Evolutionary conservation across 208 protist species (phyloP).

Genomic region (Leishmania gerbilli): DNA sequence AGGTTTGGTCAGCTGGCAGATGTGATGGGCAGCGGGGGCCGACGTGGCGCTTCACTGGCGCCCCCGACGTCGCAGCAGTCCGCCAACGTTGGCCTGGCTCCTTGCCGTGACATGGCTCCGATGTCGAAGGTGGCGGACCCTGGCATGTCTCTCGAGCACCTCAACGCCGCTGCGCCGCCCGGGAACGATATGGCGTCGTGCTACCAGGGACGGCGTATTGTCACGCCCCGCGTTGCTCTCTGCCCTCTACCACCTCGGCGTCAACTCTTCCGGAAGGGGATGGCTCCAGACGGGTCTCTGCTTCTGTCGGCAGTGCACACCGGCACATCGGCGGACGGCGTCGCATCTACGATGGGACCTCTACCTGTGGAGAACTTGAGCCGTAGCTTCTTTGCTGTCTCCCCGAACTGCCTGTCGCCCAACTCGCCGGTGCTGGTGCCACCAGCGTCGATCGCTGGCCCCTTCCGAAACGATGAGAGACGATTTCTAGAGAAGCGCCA

Average conservation of each 20-base stretch:
- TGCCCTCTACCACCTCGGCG: conserved; percentile 7
- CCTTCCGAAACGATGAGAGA: conserved; percentile 29
- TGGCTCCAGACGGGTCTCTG: neutral
- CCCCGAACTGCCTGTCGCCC: neutral
- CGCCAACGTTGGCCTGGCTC: neutral
- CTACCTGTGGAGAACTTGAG: neutral
- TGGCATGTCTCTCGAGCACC: neutral
- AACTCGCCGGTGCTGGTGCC: conserved; percentile 13
- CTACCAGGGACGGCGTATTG: neutral
- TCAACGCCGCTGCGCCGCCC: neutral
- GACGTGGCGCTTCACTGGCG: neutral
- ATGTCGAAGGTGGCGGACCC: neutral
- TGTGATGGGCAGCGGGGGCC: neutral
- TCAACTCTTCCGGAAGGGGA: conserved; percentile 11
- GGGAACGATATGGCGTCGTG: neutral
- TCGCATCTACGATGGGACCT: neutral
- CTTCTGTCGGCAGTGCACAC: neutral
- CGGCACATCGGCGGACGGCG: neutral
- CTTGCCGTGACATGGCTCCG: neutral
- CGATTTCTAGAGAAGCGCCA: conserved; percentile 42
- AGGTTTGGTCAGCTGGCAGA: conserved; percentile 20
- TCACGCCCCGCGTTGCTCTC: conserved; percentile 14
- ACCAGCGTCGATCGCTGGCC: conserved; percentile 17
- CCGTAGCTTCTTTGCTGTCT: neutral
- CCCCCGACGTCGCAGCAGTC: neutral